phyloP scores from a whole-genome alignment of 768 basidiomycete genomes.

The Paxillus ammoniavirescens region DNA sequence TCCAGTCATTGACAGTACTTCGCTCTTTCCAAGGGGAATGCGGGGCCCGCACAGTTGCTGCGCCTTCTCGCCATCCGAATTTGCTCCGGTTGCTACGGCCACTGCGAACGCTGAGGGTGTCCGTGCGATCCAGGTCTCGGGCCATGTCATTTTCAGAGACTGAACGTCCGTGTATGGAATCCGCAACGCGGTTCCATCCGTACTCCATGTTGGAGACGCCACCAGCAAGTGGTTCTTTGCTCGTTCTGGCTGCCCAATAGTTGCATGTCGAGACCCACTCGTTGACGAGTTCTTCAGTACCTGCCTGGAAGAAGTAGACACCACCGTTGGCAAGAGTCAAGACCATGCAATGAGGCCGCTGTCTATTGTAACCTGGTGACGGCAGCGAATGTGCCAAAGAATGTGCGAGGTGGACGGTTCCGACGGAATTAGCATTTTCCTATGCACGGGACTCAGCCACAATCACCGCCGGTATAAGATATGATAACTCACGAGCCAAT shows the following conservation, averaged over 20 bases:
- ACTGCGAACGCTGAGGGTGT: constrained; percentile 73
- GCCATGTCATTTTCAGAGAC: constrained; percentile 56
- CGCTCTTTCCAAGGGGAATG: constrained; percentile 78
- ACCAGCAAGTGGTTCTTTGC: constrained; percentile 92
- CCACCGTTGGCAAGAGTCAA: constrained; percentile 85
- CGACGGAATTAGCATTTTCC: constrained; percentile 85
- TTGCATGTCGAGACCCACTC: constrained; percentile 99
- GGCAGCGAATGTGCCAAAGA: constrained; percentile 85
- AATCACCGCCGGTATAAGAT: background rate
- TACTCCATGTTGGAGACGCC: constrained; percentile 99
- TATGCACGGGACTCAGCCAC: constrained; percentile 30
- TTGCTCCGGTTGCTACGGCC: constrained; percentile 72
- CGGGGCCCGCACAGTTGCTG: constrained; percentile 58
- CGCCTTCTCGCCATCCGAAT: constrained; percentile 70
- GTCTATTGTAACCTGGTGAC: constrained; percentile 86
- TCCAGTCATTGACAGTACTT: constrained; percentile 89
- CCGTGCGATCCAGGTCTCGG: constrained; percentile 50
- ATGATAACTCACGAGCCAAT: constrained; percentile 83
- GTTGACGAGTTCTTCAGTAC: constrained; percentile 96
- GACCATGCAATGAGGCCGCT: constrained; percentile 94
- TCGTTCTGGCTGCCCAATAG: constrained; percentile 96
- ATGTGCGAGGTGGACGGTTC: constrained; percentile 83
- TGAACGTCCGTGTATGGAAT: constrained; percentile 51
- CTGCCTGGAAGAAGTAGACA: constrained; percentile 98
- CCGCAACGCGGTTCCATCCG: constrained; percentile 86